Evolutionary conservation across 1,284 basidiomycete species (phyloP), one percentile per base, ranked within the genome.

Genomic region (Rhodotorula sp.): DNA sequence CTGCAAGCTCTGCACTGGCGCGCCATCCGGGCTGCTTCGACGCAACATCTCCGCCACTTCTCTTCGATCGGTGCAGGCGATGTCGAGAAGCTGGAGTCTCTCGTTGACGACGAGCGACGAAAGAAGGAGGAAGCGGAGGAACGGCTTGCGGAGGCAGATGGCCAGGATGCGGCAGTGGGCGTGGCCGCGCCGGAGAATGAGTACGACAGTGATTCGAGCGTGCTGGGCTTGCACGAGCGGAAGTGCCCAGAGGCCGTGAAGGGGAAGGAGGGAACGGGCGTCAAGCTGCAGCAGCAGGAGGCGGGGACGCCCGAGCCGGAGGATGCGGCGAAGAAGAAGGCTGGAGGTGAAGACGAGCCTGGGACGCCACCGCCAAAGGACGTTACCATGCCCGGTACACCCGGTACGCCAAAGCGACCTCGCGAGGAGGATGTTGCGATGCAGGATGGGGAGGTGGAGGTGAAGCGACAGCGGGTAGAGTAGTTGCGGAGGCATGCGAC

Each of bases 1-100:
- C n/a, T 66, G 8, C 44, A 60, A 22, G 62, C 76, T 1, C 57
- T 76, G 4, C 61, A 71, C 9, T 77, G 76, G 74, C 67, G 74
- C 13, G 69, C 68, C 2, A 62, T 76, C 24, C 65, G 75, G 4
- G 20, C 68, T 0, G 70, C 68, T 1, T 62, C 74, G 15, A n/a
- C 62, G 3, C 26, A 20, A 16, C 65, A 76, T 44, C 54, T 76
- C 18, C 37, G 63, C 10, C 58, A 73, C 51, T 74, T 75, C 47
- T 31, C 44, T 30, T 55, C 64, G 50, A 75, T 73, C 30, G 71
- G 64, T 20, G 57, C 63, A 7, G 69, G 66, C 16, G 65, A 69
- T 40, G 22, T 74, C 20, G 63, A 65, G 4, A 6, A 20, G 15
- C 40, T 74, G 5, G 7, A 61, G 15, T 24, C 37, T 24, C 46